phyloP scores from a whole-genome alignment of 2,329 filamentous ascomycete genomes.

The Seiridium unicorne region DNA sequence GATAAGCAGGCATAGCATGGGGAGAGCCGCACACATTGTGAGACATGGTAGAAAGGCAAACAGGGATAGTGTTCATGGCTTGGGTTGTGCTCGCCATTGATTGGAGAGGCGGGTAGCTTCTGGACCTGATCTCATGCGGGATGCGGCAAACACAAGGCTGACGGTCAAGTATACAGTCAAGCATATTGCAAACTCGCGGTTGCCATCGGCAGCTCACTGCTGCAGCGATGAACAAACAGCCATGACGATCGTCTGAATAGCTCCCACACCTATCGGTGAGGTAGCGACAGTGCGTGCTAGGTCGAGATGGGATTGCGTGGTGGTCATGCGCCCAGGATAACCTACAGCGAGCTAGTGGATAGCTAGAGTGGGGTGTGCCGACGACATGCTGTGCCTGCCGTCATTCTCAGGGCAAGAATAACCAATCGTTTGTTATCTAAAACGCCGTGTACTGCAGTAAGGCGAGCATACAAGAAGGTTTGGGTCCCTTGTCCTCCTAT shows the following conservation, averaged over 20 bases:
- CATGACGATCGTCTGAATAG: not conserved
- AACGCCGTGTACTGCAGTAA: not conserved
- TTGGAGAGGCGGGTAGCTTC: not conserved
- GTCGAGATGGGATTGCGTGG: not conserved
- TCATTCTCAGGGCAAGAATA: slow-evolving; percentile 5
- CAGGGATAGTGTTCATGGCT: not conserved
- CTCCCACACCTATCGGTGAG: not conserved
- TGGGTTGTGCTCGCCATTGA: not conserved
- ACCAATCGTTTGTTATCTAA: slow-evolving; percentile 3
- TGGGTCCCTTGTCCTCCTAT: not conserved
- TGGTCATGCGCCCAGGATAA: slow-evolving; percentile 3
- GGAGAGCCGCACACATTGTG: slow-evolving; percentile 1
- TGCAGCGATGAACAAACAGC: too few species aligned
- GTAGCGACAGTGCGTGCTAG: not conserved
- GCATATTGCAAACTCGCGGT: not conserved
- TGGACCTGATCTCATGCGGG: not conserved
- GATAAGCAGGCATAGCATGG: not conserved
- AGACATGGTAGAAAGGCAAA: slow-evolving; percentile 1
- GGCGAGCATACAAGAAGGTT: not conserved
- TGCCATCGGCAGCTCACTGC: too few species aligned
- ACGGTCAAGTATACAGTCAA: not conserved
- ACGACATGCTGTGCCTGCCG: not conserved
- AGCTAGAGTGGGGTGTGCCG: slow-evolving; percentile 7
- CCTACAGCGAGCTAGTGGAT: slow-evolving; percentile 6
- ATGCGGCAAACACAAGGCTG: not conserved